These are phyloP conservation scores for Trametes punicea DNA, from an alignment of 768 basidiomycete genomes.

Conservation along the genomic window DNA sequence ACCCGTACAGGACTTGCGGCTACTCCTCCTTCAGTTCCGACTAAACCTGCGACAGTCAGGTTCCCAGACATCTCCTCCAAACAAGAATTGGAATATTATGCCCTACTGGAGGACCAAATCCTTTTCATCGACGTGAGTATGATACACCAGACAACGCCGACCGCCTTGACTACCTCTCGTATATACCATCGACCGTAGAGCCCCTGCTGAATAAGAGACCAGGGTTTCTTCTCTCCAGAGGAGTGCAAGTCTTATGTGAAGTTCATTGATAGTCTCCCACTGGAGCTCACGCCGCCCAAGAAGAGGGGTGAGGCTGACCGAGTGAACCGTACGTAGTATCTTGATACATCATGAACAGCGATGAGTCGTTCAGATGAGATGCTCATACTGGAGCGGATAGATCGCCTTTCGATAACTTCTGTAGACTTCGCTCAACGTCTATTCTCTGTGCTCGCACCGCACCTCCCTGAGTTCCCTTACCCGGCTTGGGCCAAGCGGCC, in stretches of 20 bases:
- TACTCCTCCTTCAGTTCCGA: not conserved
- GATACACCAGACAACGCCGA: not conserved
- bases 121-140: slow-evolving; percentile 53
- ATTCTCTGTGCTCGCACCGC: slow-evolving; percentile 47
- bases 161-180: not conserved
- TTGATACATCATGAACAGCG: not conserved
- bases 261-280: slow-evolving; percentile 56
- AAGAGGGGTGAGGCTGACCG: slow-evolving; percentile 71
- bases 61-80: slow-evolving; percentile 50
- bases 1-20: not conserved
- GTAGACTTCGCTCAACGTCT: slow-evolving; percentile 54
- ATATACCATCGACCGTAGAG: not conserved
- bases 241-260: slow-evolving; percentile 61
- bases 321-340: slow-evolving; percentile 52
- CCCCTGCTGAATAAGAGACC: slow-evolving; percentile 9
- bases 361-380: not conserved
- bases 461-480: slow-evolving; percentile 55
- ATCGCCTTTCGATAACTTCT: slow-evolving; percentile 60
- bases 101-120: slow-evolving; percentile 62
- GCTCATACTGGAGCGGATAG: slow-evolving; percentile 31
- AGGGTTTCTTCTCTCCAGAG: slow-evolving; percentile 55
- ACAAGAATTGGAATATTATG: slow-evolving; percentile 40
- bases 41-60: not conserved
- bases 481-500: slow-evolving; percentile 32
- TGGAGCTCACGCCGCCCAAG: slow-evolving; percentile 67